Evolutionary conservation across 768 basidiomycete species (phyloP).

Genomic region (Sarcomyxa edulis): DNA sequence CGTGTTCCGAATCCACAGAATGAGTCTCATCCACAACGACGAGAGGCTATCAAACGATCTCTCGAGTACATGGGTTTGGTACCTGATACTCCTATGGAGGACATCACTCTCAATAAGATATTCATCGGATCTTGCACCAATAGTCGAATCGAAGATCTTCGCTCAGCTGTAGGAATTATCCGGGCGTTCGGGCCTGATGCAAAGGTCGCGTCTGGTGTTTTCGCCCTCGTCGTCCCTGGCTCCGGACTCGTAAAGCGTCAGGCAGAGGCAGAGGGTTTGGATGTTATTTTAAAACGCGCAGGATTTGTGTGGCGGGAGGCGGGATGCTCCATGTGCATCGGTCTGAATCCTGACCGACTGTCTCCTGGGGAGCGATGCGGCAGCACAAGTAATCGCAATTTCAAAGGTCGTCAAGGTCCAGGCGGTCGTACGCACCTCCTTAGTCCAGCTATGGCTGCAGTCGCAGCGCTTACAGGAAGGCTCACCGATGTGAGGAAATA

Average conservation of each 20-base stretch:
- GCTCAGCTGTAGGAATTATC: slow-evolving; percentile 77
- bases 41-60: slow-evolving; percentile 66
- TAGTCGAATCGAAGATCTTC: slow-evolving; percentile 88
- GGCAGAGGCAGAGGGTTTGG: slow-evolving; percentile 85
- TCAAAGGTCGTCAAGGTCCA: slow-evolving; percentile 85
- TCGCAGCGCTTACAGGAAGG: slow-evolving; percentile 81
- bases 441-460: slow-evolving; percentile 93
- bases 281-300: slow-evolving; percentile 80
- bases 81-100: slow-evolving; percentile 73
- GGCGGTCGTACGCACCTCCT: slow-evolving; percentile 88
- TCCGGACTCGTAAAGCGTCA: slow-evolving; percentile 89
- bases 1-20: slow-evolving; percentile 69
- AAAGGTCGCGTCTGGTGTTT: slow-evolving; percentile 67
- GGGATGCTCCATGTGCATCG: slow-evolving; percentile 94
- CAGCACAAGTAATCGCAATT: slow-evolving; percentile 90
- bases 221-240: slow-evolving; percentile 93
- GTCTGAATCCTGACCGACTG: slow-evolving; percentile 93
- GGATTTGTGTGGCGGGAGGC: slow-evolving; percentile 96
- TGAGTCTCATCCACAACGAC: slow-evolving; percentile 59
- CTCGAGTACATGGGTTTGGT: slow-evolving; percentile 85
- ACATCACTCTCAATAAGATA: slow-evolving; percentile 79
- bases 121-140: slow-evolving; percentile 96
- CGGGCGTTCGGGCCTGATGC: slow-evolving; percentile 70
- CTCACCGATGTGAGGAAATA: slow-evolving; percentile 82
- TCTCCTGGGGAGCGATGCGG: slow-evolving; percentile 81